phyloP scores from a whole-genome alignment of 352 stramenopile species.

The Phytophthora litchii region DNA sequence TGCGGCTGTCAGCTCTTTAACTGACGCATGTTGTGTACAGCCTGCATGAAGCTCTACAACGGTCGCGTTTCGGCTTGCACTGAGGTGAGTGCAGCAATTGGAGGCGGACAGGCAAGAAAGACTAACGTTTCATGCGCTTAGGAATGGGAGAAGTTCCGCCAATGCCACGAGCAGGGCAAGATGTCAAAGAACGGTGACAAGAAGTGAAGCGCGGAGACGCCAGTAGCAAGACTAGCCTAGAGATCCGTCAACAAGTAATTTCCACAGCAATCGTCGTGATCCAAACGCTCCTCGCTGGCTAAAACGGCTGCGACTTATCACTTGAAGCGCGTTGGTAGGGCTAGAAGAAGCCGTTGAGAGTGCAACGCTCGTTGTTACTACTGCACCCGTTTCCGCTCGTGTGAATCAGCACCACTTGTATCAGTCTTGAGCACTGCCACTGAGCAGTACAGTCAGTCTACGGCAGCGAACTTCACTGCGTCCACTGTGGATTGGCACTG shows the following conservation, averaged over 20 bases:
- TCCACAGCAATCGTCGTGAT: not conserved
- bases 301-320: slow-evolving; percentile 8
- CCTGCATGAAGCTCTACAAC: slow-evolving; percentile 83
- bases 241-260: not conserved
- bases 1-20: not conserved
- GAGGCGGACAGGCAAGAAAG: not conserved
- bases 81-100: slow-evolving; percentile 36
- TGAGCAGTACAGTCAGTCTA: too few species aligned
- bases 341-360: slow-evolving; percentile 14
- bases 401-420: not conserved
- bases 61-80: slow-evolving; percentile 78
- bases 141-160: slow-evolving; percentile 78
- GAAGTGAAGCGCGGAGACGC: slow-evolving; percentile 8
- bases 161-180: slow-evolving; percentile 74
- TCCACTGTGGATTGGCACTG: too few species aligned
- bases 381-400: too few species aligned
- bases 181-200: slow-evolving; percentile 23
- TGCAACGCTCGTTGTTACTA: not conserved
- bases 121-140: slow-evolving; percentile 24
- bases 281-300: slow-evolving; percentile 1
- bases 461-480: too few species aligned
- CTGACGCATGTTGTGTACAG: slow-evolving; percentile 35
- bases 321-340: not conserved
- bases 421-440: too few species aligned
- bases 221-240: not conserved